Conservation (phyloP, 2,329 filamentous ascomycete genomes). For the Alternaria viburni region DNA sequence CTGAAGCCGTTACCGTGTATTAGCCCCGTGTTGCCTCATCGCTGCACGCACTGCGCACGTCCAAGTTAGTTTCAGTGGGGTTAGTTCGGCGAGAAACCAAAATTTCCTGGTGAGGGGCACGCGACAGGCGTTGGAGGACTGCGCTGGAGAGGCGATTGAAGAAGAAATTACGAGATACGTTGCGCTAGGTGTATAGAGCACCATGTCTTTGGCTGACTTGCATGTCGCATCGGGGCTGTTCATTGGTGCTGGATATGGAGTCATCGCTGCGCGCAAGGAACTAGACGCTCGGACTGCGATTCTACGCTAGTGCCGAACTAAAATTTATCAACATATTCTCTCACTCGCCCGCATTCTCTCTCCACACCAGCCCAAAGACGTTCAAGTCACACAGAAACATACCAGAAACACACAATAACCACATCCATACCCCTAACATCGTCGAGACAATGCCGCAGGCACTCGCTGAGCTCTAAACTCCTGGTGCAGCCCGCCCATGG, state of each 20-base stretch:
- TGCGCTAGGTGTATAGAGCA: background rate
- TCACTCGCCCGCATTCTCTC: constrained; percentile 37
- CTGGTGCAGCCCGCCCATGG: constrained; percentile 22
- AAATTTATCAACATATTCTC: constrained; percentile 31
- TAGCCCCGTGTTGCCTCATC: constrained; percentile 40
- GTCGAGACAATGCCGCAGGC: constrained; percentile 57
- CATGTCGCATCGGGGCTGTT: constrained; percentile 16
- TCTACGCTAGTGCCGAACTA: constrained; percentile 32
- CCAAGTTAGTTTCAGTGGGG: constrained; percentile 43
- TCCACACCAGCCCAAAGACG: constrained; percentile 46
- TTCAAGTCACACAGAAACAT: constrained; percentile 48
- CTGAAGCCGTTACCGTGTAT: constrained; percentile 20
- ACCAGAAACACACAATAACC: constrained; percentile 28
- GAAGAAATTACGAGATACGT: constrained; percentile 1
- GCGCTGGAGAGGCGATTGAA: background rate
- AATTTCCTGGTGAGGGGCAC: constrained; percentile 29
- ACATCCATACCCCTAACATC: constrained; percentile 42
- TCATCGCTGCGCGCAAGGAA: constrained; percentile 25
- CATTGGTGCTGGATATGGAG: constrained; percentile 23
- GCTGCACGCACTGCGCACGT: constrained; percentile 30
- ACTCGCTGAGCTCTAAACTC: constrained; percentile 74
- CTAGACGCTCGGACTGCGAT: constrained; percentile 22
- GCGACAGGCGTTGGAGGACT: constrained; percentile 21
- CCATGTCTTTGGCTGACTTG: constrained; percentile 9
- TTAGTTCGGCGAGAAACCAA: constrained; percentile 26